Evolutionary conservation across 2,329 filamentous ascomycete species (phyloP).

Genomic region (Penicillium decumbens): DNA sequence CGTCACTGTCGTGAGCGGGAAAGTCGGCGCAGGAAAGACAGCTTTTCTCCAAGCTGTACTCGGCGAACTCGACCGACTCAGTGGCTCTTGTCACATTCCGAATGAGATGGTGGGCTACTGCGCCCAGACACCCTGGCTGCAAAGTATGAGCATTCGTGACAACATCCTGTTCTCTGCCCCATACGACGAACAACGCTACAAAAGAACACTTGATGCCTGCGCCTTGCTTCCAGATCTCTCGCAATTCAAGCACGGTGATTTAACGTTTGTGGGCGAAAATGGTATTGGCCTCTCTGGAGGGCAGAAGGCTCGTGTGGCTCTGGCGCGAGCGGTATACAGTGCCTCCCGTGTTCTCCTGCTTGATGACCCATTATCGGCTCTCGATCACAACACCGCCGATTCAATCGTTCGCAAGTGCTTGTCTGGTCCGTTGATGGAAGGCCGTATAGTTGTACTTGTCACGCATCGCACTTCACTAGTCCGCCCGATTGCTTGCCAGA

Average conservation of each 20-base stretch:
- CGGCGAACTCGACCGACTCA: slow-evolving; percentile 54
- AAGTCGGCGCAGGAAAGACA: slow-evolving; percentile 61
- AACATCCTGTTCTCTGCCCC: slow-evolving; percentile 62
- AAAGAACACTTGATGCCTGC: slow-evolving; percentile 63
- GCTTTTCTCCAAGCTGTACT: slow-evolving; percentile 56
- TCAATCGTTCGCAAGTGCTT: slow-evolving; percentile 56
- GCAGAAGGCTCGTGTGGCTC: slow-evolving; percentile 56
- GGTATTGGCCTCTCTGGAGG: slow-evolving; percentile 59
- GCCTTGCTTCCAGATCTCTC: slow-evolving; percentile 58
- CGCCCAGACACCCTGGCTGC: slow-evolving; percentile 62
- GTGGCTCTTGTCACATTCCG: slow-evolving; percentile 50
- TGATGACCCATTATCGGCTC: slow-evolving; percentile 57
- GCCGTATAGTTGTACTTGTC: slow-evolving; percentile 55
- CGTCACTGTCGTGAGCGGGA: slow-evolving; percentile 58
- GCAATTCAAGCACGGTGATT: slow-evolving; percentile 60
- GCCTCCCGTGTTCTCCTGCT: slow-evolving; percentile 52
- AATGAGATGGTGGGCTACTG: slow-evolving; percentile 60
- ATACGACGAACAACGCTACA: slow-evolving; percentile 66
- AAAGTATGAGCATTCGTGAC: slow-evolving; percentile 65
- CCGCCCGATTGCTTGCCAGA: slow-evolving; percentile 65
- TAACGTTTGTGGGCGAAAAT: slow-evolving; percentile 59
- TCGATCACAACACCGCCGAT: slow-evolving; percentile 63
- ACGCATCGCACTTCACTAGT: slow-evolving; percentile 69
- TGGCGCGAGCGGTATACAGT: slow-evolving; percentile 59
- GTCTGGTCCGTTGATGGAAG: slow-evolving; percentile 51